Percentiles rank a stretch among this genome's conserved stretches.
phyloP scores from a whole-genome alignment of 164 flowering plant species.

The Cinnamomum micranthum region DNA sequence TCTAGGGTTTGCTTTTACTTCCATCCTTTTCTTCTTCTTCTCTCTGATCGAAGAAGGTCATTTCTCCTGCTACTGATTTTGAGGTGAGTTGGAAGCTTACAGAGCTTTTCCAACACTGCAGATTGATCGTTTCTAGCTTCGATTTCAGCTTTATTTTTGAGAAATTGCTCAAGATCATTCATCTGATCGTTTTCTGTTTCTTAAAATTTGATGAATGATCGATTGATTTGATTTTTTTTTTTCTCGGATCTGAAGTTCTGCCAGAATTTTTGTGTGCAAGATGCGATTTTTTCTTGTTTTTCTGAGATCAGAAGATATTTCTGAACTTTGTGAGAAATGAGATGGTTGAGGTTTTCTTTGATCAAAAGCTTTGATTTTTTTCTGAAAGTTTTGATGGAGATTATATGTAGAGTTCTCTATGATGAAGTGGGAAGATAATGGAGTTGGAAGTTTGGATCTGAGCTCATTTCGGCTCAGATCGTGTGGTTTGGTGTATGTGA shows the following conservation, averaged over 20 bases:
- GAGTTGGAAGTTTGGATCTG: background rate
- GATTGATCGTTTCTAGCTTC: too few relatives aligned
- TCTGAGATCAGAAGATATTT: too few relatives aligned
- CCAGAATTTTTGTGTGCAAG: too few relatives aligned
- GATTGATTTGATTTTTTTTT: background rate
- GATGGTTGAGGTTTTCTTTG: too few relatives aligned
- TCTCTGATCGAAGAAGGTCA: background rate
- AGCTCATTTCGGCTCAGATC: background rate
- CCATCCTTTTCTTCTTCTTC: background rate
- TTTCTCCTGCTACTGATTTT: background rate
- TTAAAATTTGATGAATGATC: too few relatives aligned
- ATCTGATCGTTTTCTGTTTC: too few relatives aligned
- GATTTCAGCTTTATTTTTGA: too few relatives aligned
- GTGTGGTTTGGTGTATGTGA: background rate
- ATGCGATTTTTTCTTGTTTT: background rate
- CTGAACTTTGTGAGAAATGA: too few relatives aligned
- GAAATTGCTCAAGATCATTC: too few relatives aligned
- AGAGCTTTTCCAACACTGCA: background rate
- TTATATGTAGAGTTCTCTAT: background rate
- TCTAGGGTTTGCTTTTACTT: background rate
- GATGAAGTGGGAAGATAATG: background rate
- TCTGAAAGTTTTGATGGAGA: background rate
- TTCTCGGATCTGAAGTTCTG: background rate
- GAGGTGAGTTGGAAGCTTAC: slow-evolving; percentile 7
- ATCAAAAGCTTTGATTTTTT: too few relatives aligned